Evolutionary conservation across 2,329 filamentous ascomycete species (phyloP).

Genomic region (Fusarium sp.): DNA sequence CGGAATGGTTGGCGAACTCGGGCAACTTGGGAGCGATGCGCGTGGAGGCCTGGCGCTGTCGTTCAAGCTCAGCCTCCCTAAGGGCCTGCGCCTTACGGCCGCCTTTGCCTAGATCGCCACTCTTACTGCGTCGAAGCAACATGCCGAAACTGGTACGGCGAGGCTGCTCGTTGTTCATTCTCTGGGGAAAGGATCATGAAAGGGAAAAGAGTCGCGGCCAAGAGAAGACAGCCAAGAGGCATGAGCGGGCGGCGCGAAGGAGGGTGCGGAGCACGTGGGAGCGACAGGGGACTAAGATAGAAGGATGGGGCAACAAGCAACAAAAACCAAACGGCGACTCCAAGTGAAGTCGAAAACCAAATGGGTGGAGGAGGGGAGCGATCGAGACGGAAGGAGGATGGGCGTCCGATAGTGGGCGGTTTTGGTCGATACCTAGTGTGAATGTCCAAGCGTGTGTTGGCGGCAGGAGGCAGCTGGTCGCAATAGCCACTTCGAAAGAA

Average conservation of each 20-base stretch:
- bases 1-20: conserved; percentile 61
- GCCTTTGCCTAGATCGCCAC: conserved; percentile 70
- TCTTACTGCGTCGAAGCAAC: conserved; percentile 76
- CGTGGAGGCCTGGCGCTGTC: conserved; percentile 60
- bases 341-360: conserved; percentile 31
- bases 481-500: not conserved
- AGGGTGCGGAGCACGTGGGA: conserved; percentile 41
- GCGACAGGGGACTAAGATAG: conserved; percentile 26
- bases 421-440: conserved; percentile 9
- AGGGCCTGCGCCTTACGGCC: conserved; percentile 69
- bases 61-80: conserved; percentile 62
- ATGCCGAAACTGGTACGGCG: conserved; percentile 62
- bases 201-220: conserved; percentile 39
- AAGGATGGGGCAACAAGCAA: conserved; percentile 22
- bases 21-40: conserved; percentile 63
- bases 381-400: conserved; percentile 23
- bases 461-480: conserved; percentile 4
- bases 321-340: conserved; percentile 25
- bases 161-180: conserved; percentile 47
- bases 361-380: conserved; percentile 28
- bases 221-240: conserved; percentile 19
- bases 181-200: conserved; percentile 42
- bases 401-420: conserved; percentile 21
- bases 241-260: conserved; percentile 33
- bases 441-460: conserved; percentile 24